Percentiles rank a stretch among this genome's conserved stretches.
Conservation (phyloP, 768 basidiomycete species). For the Pleurotus giganteus region DNA sequence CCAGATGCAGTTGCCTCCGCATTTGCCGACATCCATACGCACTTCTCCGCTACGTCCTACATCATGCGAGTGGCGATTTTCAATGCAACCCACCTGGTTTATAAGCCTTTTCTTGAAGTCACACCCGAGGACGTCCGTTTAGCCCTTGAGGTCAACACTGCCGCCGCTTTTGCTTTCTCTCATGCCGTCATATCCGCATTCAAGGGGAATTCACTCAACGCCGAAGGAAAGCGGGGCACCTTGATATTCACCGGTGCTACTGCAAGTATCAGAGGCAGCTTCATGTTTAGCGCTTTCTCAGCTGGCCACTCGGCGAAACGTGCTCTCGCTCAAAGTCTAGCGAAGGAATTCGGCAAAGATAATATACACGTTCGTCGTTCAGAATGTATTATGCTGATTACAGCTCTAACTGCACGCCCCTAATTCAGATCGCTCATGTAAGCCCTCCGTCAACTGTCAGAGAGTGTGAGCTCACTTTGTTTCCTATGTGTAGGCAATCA, state of each 20-base stretch:
- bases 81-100: conserved; percentile 56
- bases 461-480: not conserved
- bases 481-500: conserved; percentile 46
- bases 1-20: conserved; percentile 48
- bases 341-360: too few relatives aligned
- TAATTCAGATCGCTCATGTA: conserved; percentile 61
- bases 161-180: conserved; percentile 63
- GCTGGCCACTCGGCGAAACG: too few relatives aligned
- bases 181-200: conserved; percentile 57
- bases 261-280: too few relatives aligned
- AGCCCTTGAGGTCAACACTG: conserved; percentile 48
- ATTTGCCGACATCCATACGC: conserved; percentile 44
- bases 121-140: conserved; percentile 55
- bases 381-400: not conserved
- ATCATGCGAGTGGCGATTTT: conserved; percentile 61
- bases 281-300: too few relatives aligned
- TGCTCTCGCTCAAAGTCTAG: too few relatives aligned
- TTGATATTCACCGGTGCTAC: too few relatives aligned
- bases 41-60: conserved; percentile 32
- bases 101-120: conserved; percentile 67
- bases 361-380: conserved; percentile 59
- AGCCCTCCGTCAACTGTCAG: conserved; percentile 25
- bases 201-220: conserved; percentile 50
- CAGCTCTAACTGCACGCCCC: not conserved
- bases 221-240: conserved; percentile 51